phyloP scores from a whole-genome alignment of 2,329 filamentous ascomycete species.

The Thielaviopsis populi region DNA sequence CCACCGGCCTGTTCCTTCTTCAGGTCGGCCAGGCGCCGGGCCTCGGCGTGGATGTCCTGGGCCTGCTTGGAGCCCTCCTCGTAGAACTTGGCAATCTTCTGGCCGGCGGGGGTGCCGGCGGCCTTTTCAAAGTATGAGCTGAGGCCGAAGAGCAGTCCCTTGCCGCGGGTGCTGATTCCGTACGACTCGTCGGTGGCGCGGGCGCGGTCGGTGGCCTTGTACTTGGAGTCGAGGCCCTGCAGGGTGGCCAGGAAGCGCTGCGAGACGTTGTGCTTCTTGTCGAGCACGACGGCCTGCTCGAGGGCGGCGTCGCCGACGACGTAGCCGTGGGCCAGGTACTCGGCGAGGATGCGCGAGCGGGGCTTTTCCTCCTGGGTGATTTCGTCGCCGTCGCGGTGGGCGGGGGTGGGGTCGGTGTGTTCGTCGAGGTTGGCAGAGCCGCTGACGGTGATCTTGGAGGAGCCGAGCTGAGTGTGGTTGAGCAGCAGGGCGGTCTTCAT shows the following conservation, averaged over 20 bases:
- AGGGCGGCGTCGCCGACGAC: conserved; percentile 60
- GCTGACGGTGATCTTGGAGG: conserved; percentile 65
- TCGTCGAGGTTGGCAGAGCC: conserved; percentile 51
- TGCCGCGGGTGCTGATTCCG: conserved; percentile 61
- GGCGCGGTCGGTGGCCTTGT: conserved; percentile 76
- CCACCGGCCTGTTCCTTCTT: conserved; percentile 55
- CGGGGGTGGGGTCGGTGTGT: conserved; percentile 31
- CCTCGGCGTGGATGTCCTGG: conserved; percentile 84
- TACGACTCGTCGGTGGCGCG: conserved; percentile 73
- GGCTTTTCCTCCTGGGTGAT: conserved; percentile 96
- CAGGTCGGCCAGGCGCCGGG: conserved; percentile 70
- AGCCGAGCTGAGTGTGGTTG: conserved; percentile 87
- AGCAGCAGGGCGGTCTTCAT: conserved; percentile 94
- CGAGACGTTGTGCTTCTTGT: conserved; percentile 78
- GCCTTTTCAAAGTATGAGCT: conserved; percentile 93
- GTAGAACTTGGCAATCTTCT: conserved; percentile 82
- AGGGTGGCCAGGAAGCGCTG: conserved; percentile 64
- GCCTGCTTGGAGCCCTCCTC: conserved; percentile 73
- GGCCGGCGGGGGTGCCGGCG: conserved; percentile 68
- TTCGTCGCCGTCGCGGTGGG: conserved; percentile 33
- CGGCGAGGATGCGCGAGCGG: conserved; percentile 78
- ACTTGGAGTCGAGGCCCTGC: conserved; percentile 64
- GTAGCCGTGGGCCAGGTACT: conserved; percentile 95
- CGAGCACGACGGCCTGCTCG: conserved; percentile 70
- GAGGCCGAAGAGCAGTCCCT: conserved; percentile 47